A percentile compares a stretch with the other conserved stretches of the same genome.
phyloP scores from a whole-genome alignment of 441 rosid species.

The Erodium chrysanthum region DNA sequence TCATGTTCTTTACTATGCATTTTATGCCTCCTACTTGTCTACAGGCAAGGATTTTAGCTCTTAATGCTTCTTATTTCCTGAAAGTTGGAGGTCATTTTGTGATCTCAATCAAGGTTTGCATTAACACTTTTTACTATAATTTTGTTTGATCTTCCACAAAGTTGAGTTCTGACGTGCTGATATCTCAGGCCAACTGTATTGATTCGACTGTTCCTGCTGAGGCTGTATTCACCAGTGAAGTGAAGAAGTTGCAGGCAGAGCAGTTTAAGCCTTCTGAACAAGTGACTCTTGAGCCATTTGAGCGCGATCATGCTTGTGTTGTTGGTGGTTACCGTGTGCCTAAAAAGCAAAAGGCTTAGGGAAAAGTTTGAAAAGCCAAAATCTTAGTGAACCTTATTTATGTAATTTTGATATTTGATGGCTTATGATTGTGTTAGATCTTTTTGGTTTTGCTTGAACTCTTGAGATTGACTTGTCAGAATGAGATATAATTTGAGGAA shows the following conservation, averaged over 20 bases:
- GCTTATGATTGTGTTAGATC: no score
- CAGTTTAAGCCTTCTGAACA: conserved; percentile 84
- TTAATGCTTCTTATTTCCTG: conserved; percentile 71
- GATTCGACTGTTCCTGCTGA: conserved; percentile 80
- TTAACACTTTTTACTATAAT: no score
- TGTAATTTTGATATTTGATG: no score
- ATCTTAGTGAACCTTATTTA: no score
- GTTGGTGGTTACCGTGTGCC: conserved; percentile 77
- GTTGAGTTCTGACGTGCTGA: no score
- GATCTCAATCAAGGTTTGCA: conserved; percentile 83
- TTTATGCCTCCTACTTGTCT: not conserved
- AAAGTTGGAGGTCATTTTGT: conserved; percentile 93
- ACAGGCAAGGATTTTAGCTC: conserved; percentile 89
- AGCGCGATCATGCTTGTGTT: conserved; percentile 91
- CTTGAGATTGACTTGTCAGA: no score
- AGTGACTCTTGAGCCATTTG: conserved; percentile 88
- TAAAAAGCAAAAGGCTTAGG: conserved; percentile 46
- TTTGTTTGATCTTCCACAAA: no score
- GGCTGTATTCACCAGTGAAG: conserved; percentile 71
- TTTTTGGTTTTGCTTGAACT: no score
- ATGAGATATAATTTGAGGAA: no score
- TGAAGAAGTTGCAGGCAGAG: conserved; percentile 65
- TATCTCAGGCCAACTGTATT: conserved; percentile 58
- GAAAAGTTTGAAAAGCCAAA: no score
- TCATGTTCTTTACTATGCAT: no score